These are phyloP conservation scores for Primulina tabacum DNA, from an alignment of 257 asterid species.

Conservation along the genomic window DNA sequence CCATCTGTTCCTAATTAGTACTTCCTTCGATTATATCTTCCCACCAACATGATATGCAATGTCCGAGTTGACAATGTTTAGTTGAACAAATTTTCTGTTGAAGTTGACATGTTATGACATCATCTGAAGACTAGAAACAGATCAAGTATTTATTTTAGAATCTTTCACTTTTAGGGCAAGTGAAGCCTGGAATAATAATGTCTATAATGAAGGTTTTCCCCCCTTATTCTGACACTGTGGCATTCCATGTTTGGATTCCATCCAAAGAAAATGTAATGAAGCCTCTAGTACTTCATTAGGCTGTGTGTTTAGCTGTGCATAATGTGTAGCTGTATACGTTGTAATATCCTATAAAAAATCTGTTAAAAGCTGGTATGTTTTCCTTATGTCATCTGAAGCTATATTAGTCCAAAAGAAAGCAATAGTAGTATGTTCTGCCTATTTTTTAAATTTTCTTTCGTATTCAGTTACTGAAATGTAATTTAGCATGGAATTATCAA, in stretches of 20 bases:
- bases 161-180: too few relatives aligned
- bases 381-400: neutral
- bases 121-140: neutral
- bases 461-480: constrained; percentile 20
- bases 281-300: too few relatives aligned
- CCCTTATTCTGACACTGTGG: too few relatives aligned
- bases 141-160: too few relatives aligned
- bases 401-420: neutral
- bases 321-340: neutral
- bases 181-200: too few relatives aligned
- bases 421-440: constrained; percentile 10
- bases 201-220: too few relatives aligned
- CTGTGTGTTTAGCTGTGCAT: too few relatives aligned
- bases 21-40: neutral
- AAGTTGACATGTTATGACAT: constrained; percentile 6
- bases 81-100: neutral
- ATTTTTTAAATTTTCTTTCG: constrained; percentile 15
- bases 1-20: constrained; percentile 2
- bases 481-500: constrained; percentile 37
- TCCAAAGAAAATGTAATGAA: too few relatives aligned
- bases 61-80: constrained; percentile 2
- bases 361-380: neutral
- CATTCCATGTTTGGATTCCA: too few relatives aligned
- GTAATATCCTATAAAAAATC: too few relatives aligned
- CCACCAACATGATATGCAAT: neutral